Evolutionary conservation across 495 filamentous ascomycete genomes (phyloP).

Genomic region (Pseudoneurospora amorphoporcata): DNA sequence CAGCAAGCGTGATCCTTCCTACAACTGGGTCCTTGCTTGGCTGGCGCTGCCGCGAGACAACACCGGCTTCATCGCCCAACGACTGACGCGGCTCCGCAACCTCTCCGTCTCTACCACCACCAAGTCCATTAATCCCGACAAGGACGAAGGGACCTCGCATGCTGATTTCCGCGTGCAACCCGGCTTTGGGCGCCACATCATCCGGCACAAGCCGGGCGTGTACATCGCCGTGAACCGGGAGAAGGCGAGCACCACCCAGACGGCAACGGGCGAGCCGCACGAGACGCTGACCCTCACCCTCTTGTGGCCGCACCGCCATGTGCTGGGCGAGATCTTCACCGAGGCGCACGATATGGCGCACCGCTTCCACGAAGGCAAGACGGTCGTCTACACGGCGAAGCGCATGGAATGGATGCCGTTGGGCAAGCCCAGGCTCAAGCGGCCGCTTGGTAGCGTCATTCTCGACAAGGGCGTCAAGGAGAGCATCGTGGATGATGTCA

Average conservation of each 20-base stretch:
- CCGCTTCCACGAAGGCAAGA: constrained; percentile 81
- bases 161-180: constrained; percentile 84
- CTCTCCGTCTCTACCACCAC: constrained; percentile 39
- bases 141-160: constrained; percentile 55
- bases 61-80: constrained; percentile 33
- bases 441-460: constrained; percentile 80
- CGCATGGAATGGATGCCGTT: constrained; percentile 77
- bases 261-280: constrained; percentile 77
- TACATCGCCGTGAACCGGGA: constrained; percentile 79
- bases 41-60: constrained; percentile 68
- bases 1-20: constrained; percentile 82
- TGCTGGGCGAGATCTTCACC: constrained; percentile 76
- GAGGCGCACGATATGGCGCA: constrained; percentile 74
- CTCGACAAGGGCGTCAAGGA: constrained; percentile 80
- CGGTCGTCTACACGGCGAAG: constrained; percentile 76
- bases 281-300: constrained; percentile 91
- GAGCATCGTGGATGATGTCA: constrained; percentile 70
- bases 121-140: constrained; percentile 49
- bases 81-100: constrained; percentile 40
- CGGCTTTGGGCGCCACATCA: constrained; percentile 75
- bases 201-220: constrained; percentile 68
- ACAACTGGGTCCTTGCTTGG: constrained; percentile 91
- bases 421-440: constrained; percentile 76
- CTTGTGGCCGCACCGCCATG: constrained; percentile 72
- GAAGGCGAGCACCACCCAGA: constrained; percentile 61